Conservation (phyloP, 805 yeast species). For the Saccharomycodes ludwigii region DNA sequence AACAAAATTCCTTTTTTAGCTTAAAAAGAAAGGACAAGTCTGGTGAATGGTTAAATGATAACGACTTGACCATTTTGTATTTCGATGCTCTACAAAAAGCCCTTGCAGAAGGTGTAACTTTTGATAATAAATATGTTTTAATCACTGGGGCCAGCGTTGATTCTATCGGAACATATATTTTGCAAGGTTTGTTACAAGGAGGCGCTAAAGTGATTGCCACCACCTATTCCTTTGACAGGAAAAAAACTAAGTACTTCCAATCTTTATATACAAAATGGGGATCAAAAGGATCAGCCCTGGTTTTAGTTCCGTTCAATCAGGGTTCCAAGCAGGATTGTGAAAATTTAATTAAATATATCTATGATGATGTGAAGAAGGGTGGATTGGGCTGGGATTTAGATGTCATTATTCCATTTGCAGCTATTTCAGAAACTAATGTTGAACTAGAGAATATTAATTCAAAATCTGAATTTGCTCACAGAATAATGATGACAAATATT, state of each 20-base stretch:
- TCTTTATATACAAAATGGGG: slow-evolving; percentile 69
- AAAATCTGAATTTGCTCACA: slow-evolving; percentile 74
- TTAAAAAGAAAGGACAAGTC: too few relatives aligned
- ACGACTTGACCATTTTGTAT: slow-evolving; percentile 47
- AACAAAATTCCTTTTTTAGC: too few relatives aligned
- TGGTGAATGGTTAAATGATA: slow-evolving; percentile 62
- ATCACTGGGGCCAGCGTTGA: slow-evolving; percentile 65
- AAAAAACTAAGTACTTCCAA: slow-evolving; percentile 77
- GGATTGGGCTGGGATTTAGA: slow-evolving; percentile 76
- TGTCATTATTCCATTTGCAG: slow-evolving; percentile 75
- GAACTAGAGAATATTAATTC: slow-evolving; percentile 72
- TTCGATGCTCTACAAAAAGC: slow-evolving; percentile 77
- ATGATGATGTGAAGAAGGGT: slow-evolving; percentile 45
- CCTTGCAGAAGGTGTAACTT: slow-evolving; percentile 96
- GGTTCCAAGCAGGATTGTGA: slow-evolving; percentile 74
- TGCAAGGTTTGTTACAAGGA: slow-evolving; percentile 72
- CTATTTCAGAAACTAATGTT: slow-evolving; percentile 79
- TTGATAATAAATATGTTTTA: slow-evolving; percentile 99
- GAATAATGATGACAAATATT: slow-evolving; percentile 77
- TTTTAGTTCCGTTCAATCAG: slow-evolving; percentile 82
- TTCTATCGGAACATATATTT: too few relatives aligned
- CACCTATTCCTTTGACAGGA: slow-evolving; percentile 71
- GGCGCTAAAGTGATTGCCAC: slow-evolving; percentile 84
- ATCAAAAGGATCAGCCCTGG: slow-evolving; percentile 62
- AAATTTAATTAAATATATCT: slow-evolving; percentile 57